Conservation (phyloP, 371 early-diverging fungal species). For the Mucor lusitanicus region DNA sequence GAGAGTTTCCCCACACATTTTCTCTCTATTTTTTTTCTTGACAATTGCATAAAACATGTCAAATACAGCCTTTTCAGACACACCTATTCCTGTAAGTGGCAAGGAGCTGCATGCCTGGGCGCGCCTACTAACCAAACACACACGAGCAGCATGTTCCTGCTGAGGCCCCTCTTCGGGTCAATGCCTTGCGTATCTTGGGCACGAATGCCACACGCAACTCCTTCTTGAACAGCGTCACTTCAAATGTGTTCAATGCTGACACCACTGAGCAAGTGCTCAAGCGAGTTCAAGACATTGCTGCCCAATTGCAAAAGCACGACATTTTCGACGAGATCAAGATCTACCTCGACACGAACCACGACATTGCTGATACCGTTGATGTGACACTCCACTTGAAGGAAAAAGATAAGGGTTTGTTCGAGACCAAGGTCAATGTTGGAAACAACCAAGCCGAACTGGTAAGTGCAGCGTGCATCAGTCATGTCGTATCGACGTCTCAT, state of each 20-base stretch:
- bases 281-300: constrained; percentile 60
- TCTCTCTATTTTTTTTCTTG: constrained; percentile 8
- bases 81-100: neutral
- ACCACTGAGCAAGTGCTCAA: constrained; percentile 65
- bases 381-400: constrained; percentile 60
- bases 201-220: constrained; percentile 39
- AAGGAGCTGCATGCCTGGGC: too few species aligned
- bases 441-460: constrained; percentile 49
- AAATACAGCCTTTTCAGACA: constrained; percentile 3
- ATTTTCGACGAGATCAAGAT: constrained; percentile 76
- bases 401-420: constrained; percentile 33
- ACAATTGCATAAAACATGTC: constrained; percentile 14
- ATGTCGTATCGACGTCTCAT: too few species aligned
- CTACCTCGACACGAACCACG: constrained; percentile 60
- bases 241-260: constrained; percentile 44
- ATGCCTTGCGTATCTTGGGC: constrained; percentile 41
- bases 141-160: constrained; percentile 12
- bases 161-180: constrained; percentile 49
- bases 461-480: constrained; percentile 1
- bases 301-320: constrained; percentile 69
- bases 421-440: constrained; percentile 35
- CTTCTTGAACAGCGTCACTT: constrained; percentile 40
- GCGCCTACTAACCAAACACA: neutral
- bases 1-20: neutral
- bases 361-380: constrained; percentile 55